A percentile compares a stretch with the other conserved stretches of the same genome.
Conservation (phyloP, 129 eudicot genomes). For the Calendula officinalis region DNA sequence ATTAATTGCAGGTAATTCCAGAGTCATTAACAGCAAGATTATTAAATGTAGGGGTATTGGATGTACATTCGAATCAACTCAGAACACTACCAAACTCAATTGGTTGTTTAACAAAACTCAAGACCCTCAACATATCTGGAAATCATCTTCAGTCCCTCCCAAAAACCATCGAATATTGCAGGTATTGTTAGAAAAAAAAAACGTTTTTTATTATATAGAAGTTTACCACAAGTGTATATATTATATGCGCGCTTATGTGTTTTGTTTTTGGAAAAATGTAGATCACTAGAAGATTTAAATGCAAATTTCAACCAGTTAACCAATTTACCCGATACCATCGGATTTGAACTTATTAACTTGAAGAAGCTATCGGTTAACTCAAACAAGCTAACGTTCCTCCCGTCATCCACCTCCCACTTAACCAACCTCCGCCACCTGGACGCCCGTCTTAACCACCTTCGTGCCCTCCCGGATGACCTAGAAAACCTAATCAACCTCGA, state of each 20-base stretch:
- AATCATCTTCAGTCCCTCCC: slow-evolving; percentile 76
- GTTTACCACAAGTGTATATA: neutral
- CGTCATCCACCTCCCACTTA: slow-evolving; percentile 75
- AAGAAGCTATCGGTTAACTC: slow-evolving; percentile 75
- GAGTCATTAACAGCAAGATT: slow-evolving; percentile 86
- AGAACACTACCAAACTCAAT: slow-evolving; percentile 79
- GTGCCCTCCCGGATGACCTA: slow-evolving; percentile 74
- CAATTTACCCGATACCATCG: slow-evolving; percentile 63
- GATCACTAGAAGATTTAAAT: slow-evolving; percentile 66
- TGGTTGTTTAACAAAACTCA: slow-evolving; percentile 81
- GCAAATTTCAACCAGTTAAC: slow-evolving; percentile 80
- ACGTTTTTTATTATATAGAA: neutral
- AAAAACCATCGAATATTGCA: slow-evolving; percentile 77
- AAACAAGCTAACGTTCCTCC: slow-evolving; percentile 66
- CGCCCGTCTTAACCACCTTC: slow-evolving; percentile 80
- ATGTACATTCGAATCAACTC: slow-evolving; percentile 85
- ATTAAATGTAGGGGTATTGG: slow-evolving; percentile 65
- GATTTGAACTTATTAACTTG: slow-evolving; percentile 72
- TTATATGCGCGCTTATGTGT: neutral
- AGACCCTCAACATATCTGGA: slow-evolving; percentile 77
- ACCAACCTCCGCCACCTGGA: slow-evolving; percentile 71
- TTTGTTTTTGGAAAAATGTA: neutral
- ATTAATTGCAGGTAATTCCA: slow-evolving; percentile 62
- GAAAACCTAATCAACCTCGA: slow-evolving; percentile 76
- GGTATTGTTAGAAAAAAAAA: slow-evolving; percentile 30